Percentiles rank a stretch among this genome's conserved stretches.
These are phyloP conservation scores for Sutorius eximius DNA, from an alignment of 1,284 basidiomycete species.

Conservation along the genomic window DNA sequence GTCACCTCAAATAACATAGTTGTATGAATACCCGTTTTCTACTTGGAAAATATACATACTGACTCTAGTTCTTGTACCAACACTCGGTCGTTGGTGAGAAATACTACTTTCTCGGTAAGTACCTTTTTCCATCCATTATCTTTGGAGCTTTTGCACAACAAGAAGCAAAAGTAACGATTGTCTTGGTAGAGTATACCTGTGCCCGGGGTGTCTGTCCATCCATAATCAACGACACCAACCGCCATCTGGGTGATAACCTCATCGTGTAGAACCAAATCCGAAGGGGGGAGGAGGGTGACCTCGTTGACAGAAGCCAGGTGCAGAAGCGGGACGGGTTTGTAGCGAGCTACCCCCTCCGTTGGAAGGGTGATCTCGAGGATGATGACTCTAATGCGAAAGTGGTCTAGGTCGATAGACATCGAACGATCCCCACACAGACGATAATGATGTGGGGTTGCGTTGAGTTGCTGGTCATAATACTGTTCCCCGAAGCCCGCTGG, in stretches of 20 bases:
- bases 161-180: slow-evolving; percentile 18
- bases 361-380: slow-evolving; percentile 15
- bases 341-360: background rate
- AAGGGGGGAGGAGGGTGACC: background rate
- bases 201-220: slow-evolving; percentile 15
- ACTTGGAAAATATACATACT: background rate
- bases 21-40: background rate
- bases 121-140: slow-evolving; percentile 13
- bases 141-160: slow-evolving; percentile 6
- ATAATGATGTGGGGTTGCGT: slow-evolving; percentile 14
- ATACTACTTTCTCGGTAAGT: slow-evolving; percentile 20
- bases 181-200: slow-evolving; percentile 8
- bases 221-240: slow-evolving; percentile 24
- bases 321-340: background rate
- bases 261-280: background rate
- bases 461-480: slow-evolving; percentile 1
- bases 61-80: slow-evolving; percentile 5
- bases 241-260: slow-evolving; percentile 7
- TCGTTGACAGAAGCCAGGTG: slow-evolving; percentile 7
- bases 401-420: slow-evolving; percentile 3
- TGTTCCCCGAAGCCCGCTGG: slow-evolving; percentile 13
- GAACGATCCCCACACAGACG: slow-evolving; percentile 23
- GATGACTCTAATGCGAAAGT: slow-evolving; percentile 15
- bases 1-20: too few species aligned
- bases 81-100: slow-evolving; percentile 6